A percentile compares a stretch with the other conserved stretches of the same genome.
These are phyloP conservation scores for Lecanicillium sp. DNA, from an alignment of 2,329 filamentous ascomycete genomes.

Conservation along the genomic window DNA sequence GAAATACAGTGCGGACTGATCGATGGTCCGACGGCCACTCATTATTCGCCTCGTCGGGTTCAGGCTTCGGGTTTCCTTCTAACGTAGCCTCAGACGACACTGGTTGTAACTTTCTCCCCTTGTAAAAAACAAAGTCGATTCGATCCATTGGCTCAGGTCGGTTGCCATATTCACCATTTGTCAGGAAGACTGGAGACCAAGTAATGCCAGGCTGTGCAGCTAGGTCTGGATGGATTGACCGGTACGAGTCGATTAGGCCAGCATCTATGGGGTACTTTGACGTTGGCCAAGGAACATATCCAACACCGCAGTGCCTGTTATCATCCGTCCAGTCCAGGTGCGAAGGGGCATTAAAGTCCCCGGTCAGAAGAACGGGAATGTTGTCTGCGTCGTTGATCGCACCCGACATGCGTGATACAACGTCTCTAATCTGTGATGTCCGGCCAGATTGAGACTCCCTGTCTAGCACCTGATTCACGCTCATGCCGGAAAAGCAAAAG, in stretches of 20 bases:
- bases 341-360: conserved; percentile 36
- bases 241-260: conserved; percentile 31
- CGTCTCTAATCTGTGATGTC: conserved; percentile 28
- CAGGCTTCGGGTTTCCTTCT: conserved; percentile 23
- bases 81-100: conserved; percentile 21
- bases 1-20: conserved; percentile 23
- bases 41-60: conserved; percentile 27
- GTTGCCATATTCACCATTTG: conserved; percentile 21
- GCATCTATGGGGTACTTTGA: conserved; percentile 24
- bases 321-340: conserved; percentile 32
- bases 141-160: conserved; percentile 29
- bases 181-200: conserved; percentile 32
- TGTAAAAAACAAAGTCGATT: conserved; percentile 36
- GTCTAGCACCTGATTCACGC: conserved; percentile 23
- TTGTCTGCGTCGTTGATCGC: conserved; percentile 22
- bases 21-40: conserved; percentile 35
- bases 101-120: conserved; percentile 23
- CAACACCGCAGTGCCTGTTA: conserved; percentile 26
- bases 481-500: conserved; percentile 30
- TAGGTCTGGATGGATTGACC: conserved; percentile 27
- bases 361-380: conserved; percentile 27
- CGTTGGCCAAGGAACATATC: conserved; percentile 28
- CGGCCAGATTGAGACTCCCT: conserved; percentile 28
- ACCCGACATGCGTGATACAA: conserved; percentile 22
- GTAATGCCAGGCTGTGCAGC: conserved; percentile 24